Evolutionary conservation across 2,329 filamentous ascomycete species (phyloP), one percentile per base, ranked within the genome.

Genomic region (Podosphaera aphanis): DNA sequence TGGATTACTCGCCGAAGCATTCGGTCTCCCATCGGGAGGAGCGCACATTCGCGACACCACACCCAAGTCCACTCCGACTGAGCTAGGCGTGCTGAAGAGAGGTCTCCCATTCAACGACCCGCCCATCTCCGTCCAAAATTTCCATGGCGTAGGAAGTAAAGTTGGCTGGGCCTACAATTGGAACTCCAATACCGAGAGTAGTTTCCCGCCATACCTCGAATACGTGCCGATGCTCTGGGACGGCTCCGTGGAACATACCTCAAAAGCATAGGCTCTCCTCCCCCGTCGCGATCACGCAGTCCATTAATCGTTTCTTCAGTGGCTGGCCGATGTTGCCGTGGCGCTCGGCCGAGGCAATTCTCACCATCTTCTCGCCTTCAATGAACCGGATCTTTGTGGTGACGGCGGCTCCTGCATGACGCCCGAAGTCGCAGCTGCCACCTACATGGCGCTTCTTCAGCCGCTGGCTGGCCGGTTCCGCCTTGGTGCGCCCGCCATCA

Each of bases 141-240:
- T 50, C 35, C 48, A 49, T 20, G 50, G 36, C 11, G 33, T 16
- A 5, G 49, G 49, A 18, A 46, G 41, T 13, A 46, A 52, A 42
- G 47, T 52, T 7, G 47, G 46, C 8, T 82, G 76, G 72, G 69
- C 62, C 36, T 79, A 78, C 67, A 79, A 79, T 69, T 83, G 78
- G 78, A 71, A 62, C 44, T 67, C 68, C 36, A 50, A 48, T 15
- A 56, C 64, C 46, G 60, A 63, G 49, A 59, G 62, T 47, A 62
- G 65, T 16, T 53, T 56, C 11, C 63, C 67, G n/a, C 56, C 58
- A 23, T 57, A 56, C 46, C 56, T 75, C 54, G 64, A 68, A 55
- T 84, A 66, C 63, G 67, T 80, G 46, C 79, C 80, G 49, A 80
- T 73, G 62, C 69, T 81, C 29, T 80, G 71, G 74, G 66, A 69